Conservation (phyloP, 2,329 filamentous ascomycete species). For the Sclerotinia subarctica region DNA sequence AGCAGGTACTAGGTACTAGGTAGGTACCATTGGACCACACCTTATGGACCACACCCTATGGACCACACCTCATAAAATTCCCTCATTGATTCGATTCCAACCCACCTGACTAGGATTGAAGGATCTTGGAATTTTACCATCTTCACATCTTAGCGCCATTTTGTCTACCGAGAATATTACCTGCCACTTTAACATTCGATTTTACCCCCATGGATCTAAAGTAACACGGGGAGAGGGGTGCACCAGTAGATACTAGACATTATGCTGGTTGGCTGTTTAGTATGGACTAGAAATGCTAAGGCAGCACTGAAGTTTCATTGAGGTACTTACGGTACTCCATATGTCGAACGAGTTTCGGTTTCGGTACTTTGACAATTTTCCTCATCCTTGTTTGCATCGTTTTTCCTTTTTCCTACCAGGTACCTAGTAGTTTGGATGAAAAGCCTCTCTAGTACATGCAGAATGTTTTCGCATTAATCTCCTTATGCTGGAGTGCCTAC, state of each 20-base stretch:
- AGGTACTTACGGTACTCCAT: no score
- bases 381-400: not conserved
- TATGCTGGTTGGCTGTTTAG: not conserved
- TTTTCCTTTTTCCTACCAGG: not conserved
- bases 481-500: not conserved
- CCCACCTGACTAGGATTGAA: not conserved
- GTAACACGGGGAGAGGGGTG: no score
- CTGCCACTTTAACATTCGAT: no score
- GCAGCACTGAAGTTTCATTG: not conserved
- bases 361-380: not conserved
- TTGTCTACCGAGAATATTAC: no score
- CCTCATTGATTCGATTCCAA: slow-evolving; percentile 4
- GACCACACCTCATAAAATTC: not conserved
- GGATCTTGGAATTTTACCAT: no score
- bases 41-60: no score
- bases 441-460: not conserved
- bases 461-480: slow-evolving; percentile 11
- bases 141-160: no score
- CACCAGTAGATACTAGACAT: no score
- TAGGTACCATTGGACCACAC: no score
- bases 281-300: not conserved
- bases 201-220: no score
- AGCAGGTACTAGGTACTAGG: no score
- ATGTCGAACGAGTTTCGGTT: not conserved
- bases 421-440: not conserved